Base-by-base conservation (phyloP, 1,284 basidiomycete species). In the Leccinum pachyderme region DNA sequence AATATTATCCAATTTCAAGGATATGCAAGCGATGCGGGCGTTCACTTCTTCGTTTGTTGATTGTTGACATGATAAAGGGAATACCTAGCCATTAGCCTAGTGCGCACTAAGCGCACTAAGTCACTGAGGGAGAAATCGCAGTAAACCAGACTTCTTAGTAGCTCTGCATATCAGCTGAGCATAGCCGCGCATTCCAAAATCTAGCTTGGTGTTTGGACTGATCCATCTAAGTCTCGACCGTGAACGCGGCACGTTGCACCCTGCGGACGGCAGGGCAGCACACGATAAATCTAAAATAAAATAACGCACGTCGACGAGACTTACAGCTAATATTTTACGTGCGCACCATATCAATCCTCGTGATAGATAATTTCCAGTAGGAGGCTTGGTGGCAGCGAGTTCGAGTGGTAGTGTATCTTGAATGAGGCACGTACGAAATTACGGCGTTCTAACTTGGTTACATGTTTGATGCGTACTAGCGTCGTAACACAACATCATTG, bases 131-230 rank as follows among this genome's bases (percentile, higher is more conserved):
- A 18, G n/a, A 37, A 3, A 37, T 37, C n/a, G 18, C n/a, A 9
- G 8, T 9, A 37, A 37, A 18, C n/a, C 7, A 37, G n/a, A 37
- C n/a, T 18, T 18, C 18, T 18, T n/a, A 18, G 35, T 18, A 22
- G 37, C 18, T 9, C n/a, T 37, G 35, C 8, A 18, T 37, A 37
- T 37, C n/a, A 8, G n/a, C n/a, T 9, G 7, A n/a, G 33, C 15
- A n/a, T n/a, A n/a, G 33, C 33, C 33, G 7, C 7, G 35, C n/a
- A 37, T 37, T 7, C 35, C 9, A n/a, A 37, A 9, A 6, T 18
- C 9, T 35, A n/a, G 15, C 11, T 15, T 70, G 77, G 61, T 69
- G 68, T 13, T 71, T 59, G 15, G 75, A 73, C 80, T 78, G 82
- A 48, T 78, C 64, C 4, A 74, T 70, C 51, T 76, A 81, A 1